Evolutionary conservation across 148 eudicot species (phyloP), one percentile per base, ranked within the genome.

Genomic region (Polygonum aviculare): DNA sequence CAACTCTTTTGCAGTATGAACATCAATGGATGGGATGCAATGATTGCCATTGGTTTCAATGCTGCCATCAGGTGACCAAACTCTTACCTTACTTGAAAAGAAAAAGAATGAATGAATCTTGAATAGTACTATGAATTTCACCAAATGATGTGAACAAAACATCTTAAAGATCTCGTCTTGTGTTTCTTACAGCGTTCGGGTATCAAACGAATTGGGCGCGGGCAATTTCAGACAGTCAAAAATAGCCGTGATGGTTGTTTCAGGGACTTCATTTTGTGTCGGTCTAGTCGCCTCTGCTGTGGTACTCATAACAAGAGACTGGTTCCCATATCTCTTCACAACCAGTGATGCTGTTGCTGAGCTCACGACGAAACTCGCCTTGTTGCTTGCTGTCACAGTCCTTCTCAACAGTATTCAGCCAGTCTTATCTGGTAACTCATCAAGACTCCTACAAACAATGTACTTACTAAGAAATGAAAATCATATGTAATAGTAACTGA

Each of bases 21-120:
- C 75, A 87, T 91, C 75, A 79, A 86, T 67, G 92, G 97, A 77
- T 92, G 97, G 97, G 92, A 88, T 84, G 90, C 90, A 2, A 92
- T 92, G 94, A 90, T 90, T 76, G 90, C 92, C 10, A 75, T 90
- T 8, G 97, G 97, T 51, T 92, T 92, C 77, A 92, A 88, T 83
- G 97, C 97, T 77, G 97, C 92, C 63, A 87, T 90, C 80, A 92
- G 97, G 97, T 91, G 73, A 84, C 44, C 76, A 15, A 26, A 12
- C 18, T 19, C 9, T 40, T 52, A 16, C 16, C 48, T 12, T 26
- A 26, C 31, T 26, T 26, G 33, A 22, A 15, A 36, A 70, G 39
- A 70, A 10, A 33, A 70, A 70, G 19, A 72, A 38, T 15, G 52
- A 72, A 54, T 4, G 60, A 54, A 54, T 54, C 60, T 54, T 54